Evolutionary conservation across 192 early-diverging fungal species (phyloP).

Genomic region (Dissophora ornata): DNA sequence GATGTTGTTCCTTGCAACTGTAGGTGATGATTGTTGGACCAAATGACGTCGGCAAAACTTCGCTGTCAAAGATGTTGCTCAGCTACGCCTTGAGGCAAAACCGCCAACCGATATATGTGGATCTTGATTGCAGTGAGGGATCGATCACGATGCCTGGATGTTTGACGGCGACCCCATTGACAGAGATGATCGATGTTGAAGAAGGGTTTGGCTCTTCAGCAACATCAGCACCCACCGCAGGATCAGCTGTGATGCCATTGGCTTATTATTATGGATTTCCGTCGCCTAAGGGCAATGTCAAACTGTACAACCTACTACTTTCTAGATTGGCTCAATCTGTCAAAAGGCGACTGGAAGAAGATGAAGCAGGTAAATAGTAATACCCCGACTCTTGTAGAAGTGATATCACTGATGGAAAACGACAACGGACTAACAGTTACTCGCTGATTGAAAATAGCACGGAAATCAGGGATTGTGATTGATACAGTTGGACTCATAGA

Average conservation of each 20-base stretch:
- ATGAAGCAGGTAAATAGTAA: conserved; percentile 63
- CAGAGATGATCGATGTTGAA: conserved; percentile 85
- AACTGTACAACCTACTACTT: conserved; percentile 80
- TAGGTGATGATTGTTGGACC: conserved; percentile 92
- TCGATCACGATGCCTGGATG: conserved; percentile 89
- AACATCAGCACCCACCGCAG: conserved; percentile 70
- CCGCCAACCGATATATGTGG: conserved; percentile 82
- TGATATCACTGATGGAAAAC: too few relatives aligned
- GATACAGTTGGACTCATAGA: conserved; percentile 90
- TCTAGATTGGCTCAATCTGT: conserved; percentile 72
- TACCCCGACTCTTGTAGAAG: too few relatives aligned
- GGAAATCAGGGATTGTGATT: conserved; percentile 82
- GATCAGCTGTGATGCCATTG: conserved; percentile 78
- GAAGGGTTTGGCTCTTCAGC: conserved; percentile 81
- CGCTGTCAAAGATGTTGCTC: conserved; percentile 84
- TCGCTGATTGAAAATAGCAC: conserved; percentile 52
- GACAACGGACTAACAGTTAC: too few relatives aligned
- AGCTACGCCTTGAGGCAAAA: conserved; percentile 87
- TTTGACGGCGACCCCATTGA: conserved; percentile 80
- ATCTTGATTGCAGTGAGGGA: conserved; percentile 89
- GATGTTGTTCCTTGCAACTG: neutral
- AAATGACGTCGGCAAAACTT: conserved; percentile 92
- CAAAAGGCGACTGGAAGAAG: conserved; percentile 67
- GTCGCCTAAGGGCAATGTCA: conserved; percentile 78
- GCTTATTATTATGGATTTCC: conserved; percentile 93